These are phyloP conservation scores for Pseudonectria buxi DNA, from an alignment of 2,329 filamentous ascomycete species.

Conservation along the genomic window DNA sequence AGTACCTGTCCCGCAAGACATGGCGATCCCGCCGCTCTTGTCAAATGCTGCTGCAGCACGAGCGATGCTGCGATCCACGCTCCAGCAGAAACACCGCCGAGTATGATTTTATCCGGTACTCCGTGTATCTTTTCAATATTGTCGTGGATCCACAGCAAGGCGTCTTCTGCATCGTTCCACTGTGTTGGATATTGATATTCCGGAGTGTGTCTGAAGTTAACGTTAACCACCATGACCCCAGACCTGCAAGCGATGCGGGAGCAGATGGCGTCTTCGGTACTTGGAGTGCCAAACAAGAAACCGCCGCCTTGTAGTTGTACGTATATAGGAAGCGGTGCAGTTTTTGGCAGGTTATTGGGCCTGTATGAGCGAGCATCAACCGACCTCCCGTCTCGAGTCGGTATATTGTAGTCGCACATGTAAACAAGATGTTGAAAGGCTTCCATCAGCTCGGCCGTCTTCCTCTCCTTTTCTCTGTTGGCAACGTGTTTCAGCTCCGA, in stretches of 20 bases:
- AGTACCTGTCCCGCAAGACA: conserved; percentile 43
- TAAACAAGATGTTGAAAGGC: conserved; percentile 19
- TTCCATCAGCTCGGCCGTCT: conserved; percentile 8
- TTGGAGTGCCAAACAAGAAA: conserved; percentile 46
- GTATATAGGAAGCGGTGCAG: conserved; percentile 41
- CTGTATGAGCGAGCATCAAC: conserved; percentile 12
- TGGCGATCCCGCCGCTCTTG: conserved; percentile 13
- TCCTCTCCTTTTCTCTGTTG: conserved; percentile 9
- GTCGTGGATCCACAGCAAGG: conserved; percentile 44
- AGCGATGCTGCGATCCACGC: conserved; percentile 35
- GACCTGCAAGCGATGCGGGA: conserved; percentile 37
- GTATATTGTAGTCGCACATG: conserved; percentile 25
- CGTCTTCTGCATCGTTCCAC: conserved; percentile 48
- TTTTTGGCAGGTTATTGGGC: background rate
- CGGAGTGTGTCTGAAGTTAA: conserved; percentile 55
- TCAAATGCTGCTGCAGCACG: conserved; percentile 30
- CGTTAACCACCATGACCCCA: conserved; percentile 40
- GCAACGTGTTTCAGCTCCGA: conserved; percentile 2
- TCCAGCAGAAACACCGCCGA: conserved; percentile 44
- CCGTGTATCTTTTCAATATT: conserved; percentile 9
- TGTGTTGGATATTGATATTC: conserved; percentile 44
- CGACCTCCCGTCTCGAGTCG: conserved; percentile 5
- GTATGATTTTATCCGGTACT: conserved; percentile 24
- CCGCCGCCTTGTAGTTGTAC: conserved; percentile 49
- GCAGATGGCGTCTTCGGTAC: conserved; percentile 46